Evolutionary conservation across 2,329 filamentous ascomycete genomes (phyloP).

Genomic region (Ophiostoma novo-ulmi): DNA sequence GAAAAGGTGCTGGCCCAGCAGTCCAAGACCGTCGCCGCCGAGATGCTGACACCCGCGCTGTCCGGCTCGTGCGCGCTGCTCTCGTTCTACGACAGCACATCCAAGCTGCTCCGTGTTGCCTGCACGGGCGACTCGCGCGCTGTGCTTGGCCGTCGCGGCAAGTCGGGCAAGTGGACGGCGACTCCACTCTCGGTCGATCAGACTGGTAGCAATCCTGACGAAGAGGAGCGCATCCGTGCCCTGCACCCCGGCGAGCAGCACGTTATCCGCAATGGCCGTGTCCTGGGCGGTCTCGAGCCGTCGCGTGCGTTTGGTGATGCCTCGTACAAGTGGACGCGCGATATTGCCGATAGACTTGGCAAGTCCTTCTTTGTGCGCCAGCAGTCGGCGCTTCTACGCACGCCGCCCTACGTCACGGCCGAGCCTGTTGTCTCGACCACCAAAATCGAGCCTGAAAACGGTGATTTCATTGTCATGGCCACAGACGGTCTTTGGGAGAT

Average conservation of each 20-base stretch:
- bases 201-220: slow-evolving; percentile 81
- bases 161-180: slow-evolving; percentile 85
- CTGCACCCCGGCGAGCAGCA: slow-evolving; percentile 86
- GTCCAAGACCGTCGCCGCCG: slow-evolving; percentile 84
- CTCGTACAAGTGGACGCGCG: slow-evolving; percentile 89
- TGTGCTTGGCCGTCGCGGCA: slow-evolving; percentile 73
- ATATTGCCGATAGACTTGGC: slow-evolving; percentile 77
- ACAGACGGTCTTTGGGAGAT: slow-evolving; percentile 98
- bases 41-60: slow-evolving; percentile 84
- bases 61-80: slow-evolving; percentile 96
- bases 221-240: slow-evolving; percentile 73
- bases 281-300: slow-evolving; percentile 87
- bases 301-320: slow-evolving; percentile 94
- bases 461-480: slow-evolving; percentile 93
- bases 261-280: slow-evolving; percentile 82
- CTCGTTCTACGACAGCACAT: slow-evolving; percentile 88
- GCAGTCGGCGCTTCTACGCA: slow-evolving; percentile 72
- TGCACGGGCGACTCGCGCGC: slow-evolving; percentile 96
- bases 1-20: slow-evolving; percentile 84
- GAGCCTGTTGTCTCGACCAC: slow-evolving; percentile 94
- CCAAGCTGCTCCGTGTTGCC: slow-evolving; percentile 84
- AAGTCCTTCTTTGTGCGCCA: slow-evolving; percentile 81
- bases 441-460: slow-evolving; percentile 79
- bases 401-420: slow-evolving; percentile 93
- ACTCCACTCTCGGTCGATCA: slow-evolving; percentile 88